Evolutionary conservation across 192 early-diverging fungal species (phyloP), one percentile per base, ranked within the genome.

Genomic region (Chytriomyces hyalinus): DNA sequence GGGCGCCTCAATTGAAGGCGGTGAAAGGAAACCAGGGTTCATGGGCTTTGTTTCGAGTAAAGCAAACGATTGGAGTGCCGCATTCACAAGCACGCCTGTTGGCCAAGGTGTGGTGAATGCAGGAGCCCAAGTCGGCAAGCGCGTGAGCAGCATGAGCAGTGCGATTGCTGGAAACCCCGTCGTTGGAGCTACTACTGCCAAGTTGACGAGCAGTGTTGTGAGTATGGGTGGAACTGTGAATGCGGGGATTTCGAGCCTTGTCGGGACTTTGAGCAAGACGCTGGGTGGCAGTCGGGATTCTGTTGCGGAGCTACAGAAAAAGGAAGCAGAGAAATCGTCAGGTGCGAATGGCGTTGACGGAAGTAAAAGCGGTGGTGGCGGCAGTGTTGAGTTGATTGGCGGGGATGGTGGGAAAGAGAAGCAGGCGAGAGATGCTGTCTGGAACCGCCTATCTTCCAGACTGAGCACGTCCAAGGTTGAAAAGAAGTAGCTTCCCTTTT

Each of bases 171-270:
- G 53, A 13, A 57, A 20, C 53, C 13, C 15, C 5, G 53, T 57
- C 20, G 53, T 57, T 13, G 20, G 15, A n/a, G 53, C 15, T 13
- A 57, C 53, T 20, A 57, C 53, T 2, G 53, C 53, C 15, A 20
- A n/a, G 15, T n/a, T 57, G 13, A n/a, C 9, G 13, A n/a, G 67
- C 20, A 20, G 53, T 3, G 53, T 57, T 13, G 53, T 57, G 13
- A 20, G 20, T 13, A 57, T 20, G 53, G 53, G 53, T 20, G 53
- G 15, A 20, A 57, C 53, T 57, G 53, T 57, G 15, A 57, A 13
- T 57, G 46, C 47, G 36, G 24, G 67, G n/a, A n/a, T 49, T n/a
- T 47, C 43, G 67, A 69, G 47, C 45, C 26, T 57, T 57, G 53
- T 20, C 13, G 20, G 53, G 3, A 57, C 53, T 13, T 57, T 57